Conservation (phyloP, 768 basidiomycete genomes). For the Panaeolus cyanescens region DNA sequence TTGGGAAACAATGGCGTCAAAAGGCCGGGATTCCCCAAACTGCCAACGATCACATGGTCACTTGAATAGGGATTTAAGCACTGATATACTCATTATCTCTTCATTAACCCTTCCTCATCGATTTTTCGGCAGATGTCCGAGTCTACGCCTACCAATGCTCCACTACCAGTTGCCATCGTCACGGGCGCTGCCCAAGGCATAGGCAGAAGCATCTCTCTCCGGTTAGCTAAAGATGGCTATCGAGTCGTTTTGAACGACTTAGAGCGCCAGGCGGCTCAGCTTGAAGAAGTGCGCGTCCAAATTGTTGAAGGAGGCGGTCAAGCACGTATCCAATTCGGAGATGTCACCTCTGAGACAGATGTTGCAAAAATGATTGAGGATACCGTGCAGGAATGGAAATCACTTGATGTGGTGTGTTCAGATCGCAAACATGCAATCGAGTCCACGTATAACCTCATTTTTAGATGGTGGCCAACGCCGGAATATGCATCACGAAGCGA, state of each 20-base stretch:
- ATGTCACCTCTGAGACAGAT: conserved; percentile 42
- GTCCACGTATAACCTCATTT: background rate
- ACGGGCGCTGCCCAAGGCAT: conserved; percentile 47
- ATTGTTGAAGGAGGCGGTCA: conserved; percentile 28
- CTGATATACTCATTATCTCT: too few species aligned
- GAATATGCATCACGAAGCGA: conserved; percentile 24
- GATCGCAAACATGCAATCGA: background rate
- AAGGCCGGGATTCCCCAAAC: background rate
- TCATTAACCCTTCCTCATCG: background rate
- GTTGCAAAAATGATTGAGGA: conserved; percentile 41
- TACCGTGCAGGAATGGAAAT: conserved; percentile 36
- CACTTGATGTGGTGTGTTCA: conserved; percentile 47
- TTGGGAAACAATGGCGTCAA: too few species aligned
- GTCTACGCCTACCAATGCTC: background rate
- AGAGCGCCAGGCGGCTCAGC: conserved; percentile 21
- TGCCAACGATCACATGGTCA: too few species aligned
- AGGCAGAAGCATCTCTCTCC: conserved; percentile 46
- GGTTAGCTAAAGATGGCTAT: conserved; percentile 49
- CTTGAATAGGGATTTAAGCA: too few species aligned
- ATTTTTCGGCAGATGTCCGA: background rate
- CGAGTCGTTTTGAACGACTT: conserved; percentile 50
- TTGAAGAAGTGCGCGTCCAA: conserved; percentile 28
- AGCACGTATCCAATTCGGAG: conserved; percentile 26
- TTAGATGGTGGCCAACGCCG: conserved; percentile 51
- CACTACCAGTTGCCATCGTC: conserved; percentile 26